A percentile compares a stretch with the other conserved stretches of the same genome.
Evolutionary conservation across 148 eudicot species (phyloP).

Genomic region (Hydrangea macrophylla): DNA sequence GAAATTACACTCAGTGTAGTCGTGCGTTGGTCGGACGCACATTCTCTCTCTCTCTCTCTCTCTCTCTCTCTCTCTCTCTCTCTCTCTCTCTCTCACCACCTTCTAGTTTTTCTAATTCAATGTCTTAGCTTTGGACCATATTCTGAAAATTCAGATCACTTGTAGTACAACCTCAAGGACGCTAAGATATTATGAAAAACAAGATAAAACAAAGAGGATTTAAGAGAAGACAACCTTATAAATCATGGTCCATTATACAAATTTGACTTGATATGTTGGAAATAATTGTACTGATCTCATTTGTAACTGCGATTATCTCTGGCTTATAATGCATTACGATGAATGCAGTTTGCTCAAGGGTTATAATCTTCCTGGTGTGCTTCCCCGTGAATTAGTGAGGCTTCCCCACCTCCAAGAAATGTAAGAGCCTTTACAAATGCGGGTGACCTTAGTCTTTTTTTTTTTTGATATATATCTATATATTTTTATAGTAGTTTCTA

Average conservation of each 20-base stretch:
- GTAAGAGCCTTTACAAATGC: slow-evolving; percentile 34
- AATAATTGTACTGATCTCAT: neutral
- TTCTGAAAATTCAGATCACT: neutral
- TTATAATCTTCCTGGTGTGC: slow-evolving; percentile 64
- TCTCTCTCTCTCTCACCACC: neutral
- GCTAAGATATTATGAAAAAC: neutral
- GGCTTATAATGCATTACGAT: neutral
- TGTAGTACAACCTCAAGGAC: neutral
- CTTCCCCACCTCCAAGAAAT: slow-evolving; percentile 51
- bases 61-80: neutral
- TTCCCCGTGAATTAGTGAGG: slow-evolving; percentile 51
- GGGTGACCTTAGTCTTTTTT: too few relatives aligned
- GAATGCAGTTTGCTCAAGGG: slow-evolving; percentile 57
- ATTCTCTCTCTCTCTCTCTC: neutral
- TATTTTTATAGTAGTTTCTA: neutral
- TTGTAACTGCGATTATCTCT: neutral
- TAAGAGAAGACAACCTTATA: neutral
- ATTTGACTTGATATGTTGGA: neutral
- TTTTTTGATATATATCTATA: neutral
- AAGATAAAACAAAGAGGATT: neutral
- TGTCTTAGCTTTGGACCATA: neutral
- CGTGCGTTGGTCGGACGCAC: too few relatives aligned
- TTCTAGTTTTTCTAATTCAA: neutral
- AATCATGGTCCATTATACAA: neutral
- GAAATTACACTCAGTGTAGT: too few relatives aligned